Percentiles rank a stretch among this genome's conserved stretches.
Conservation (phyloP, 208 protist species). For the Leishmania tropica region DNA sequence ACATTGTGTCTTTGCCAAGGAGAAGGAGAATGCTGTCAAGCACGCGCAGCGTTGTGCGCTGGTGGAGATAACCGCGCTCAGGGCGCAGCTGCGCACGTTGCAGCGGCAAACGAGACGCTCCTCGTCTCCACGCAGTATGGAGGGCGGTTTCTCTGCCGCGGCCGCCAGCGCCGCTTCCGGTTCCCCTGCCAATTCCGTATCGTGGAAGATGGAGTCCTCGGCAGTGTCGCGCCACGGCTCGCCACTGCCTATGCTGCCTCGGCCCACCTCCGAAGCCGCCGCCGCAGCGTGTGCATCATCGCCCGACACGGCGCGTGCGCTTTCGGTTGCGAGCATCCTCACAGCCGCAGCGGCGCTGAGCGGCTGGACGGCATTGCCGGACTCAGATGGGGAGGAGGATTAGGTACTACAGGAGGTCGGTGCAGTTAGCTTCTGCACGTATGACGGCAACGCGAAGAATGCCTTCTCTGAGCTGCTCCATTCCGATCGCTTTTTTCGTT, state of each 20-base stretch:
- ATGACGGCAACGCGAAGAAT: not conserved
- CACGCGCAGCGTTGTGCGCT: constrained; percentile 13
- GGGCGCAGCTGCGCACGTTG: constrained; percentile 23
- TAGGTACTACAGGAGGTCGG: not conserved
- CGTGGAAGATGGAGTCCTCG: not conserved
- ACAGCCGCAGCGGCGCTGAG: not conserved
- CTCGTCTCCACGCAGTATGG: not conserved
- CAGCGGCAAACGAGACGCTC: constrained; percentile 2
- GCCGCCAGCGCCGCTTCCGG: not conserved
- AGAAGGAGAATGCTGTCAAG: constrained; percentile 21
- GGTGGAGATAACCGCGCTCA: constrained; percentile 21
- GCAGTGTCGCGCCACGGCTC: not conserved
- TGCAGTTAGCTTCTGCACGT: not conserved
- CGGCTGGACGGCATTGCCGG: constrained; percentile 20
- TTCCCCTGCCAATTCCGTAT: not conserved
- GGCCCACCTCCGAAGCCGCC: not conserved
- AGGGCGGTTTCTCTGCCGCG: not conserved
- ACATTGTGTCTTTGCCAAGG: constrained; percentile 17
- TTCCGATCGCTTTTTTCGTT: not conserved
- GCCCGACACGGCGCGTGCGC: not conserved
- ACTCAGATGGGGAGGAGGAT: constrained; percentile 20
- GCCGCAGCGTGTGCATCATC: not conserved
- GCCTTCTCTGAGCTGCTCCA: not conserved
- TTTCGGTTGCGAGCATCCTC: not conserved
- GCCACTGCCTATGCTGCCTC: not conserved